A percentile compares a stretch with the other conserved stretches of the same genome.
Evolutionary conservation across 306 rosid genomes (phyloP).

Genomic region (Astragalus membranaceus): DNA sequence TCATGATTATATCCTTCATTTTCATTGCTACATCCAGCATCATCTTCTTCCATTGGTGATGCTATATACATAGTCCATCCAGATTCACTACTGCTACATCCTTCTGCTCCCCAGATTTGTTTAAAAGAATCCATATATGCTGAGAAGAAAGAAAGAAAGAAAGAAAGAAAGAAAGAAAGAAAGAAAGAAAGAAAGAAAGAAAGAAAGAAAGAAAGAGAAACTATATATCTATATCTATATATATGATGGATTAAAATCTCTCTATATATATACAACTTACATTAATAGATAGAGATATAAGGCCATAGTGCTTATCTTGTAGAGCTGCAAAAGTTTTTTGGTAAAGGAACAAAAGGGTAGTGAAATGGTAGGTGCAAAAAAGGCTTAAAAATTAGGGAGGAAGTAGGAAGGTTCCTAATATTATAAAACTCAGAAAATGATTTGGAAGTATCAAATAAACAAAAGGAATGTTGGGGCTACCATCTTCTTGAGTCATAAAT

Average conservation of each 20-base stretch:
- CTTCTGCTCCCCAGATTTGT: conserved; percentile 50
- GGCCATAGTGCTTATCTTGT: conserved; percentile 12
- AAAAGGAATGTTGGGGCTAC: conserved; percentile 40
- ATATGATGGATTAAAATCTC: conserved; percentile 7
- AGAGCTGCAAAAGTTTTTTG: conserved; percentile 20
- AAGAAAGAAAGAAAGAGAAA: conserved; percentile 13
- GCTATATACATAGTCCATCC: conserved; percentile 82
- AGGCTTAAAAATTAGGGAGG: conserved; percentile 28
- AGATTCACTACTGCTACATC: conserved; percentile 80
- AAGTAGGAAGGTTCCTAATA: conserved; percentile 39
- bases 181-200: no score
- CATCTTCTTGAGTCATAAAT: conserved; percentile 28
- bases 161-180: no score
- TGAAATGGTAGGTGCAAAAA: conserved; percentile 29
- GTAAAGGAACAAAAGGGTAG: conserved; percentile 15
- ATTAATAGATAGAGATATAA: conserved; percentile 6
- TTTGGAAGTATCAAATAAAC: conserved; percentile 25
- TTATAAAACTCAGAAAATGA: conserved; percentile 16
- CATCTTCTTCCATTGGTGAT: conserved; percentile 65
- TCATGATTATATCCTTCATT: conserved; percentile 11
- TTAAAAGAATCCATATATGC: conserved; percentile 30
- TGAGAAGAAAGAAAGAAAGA: not conserved
- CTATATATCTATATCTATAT: conserved; percentile 28
- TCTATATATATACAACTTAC: conserved; percentile 14
- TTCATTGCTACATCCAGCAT: conserved; percentile 36